phyloP scores from a whole-genome alignment of 164 flowering plant genomes.

The Stephania cephalantha region DNA sequence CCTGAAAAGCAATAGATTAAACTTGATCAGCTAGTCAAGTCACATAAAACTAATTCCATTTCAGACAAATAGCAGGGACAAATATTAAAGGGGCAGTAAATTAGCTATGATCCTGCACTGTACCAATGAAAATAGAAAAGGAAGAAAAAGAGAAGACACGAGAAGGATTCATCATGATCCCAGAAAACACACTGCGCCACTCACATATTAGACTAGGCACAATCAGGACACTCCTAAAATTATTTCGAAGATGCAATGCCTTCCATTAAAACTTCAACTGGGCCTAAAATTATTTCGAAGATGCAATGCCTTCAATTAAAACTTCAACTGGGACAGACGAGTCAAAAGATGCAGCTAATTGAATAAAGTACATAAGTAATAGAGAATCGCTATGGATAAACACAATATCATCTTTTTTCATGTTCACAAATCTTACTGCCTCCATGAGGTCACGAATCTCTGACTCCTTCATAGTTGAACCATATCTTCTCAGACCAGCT shows the following conservation, averaged over 20 bases:
- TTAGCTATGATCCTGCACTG: neutral
- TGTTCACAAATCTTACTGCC: conserved; percentile 46
- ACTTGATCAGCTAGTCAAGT: conserved; percentile 5
- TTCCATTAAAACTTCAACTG: neutral
- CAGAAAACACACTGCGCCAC: neutral
- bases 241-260: no score
- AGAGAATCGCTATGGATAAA: neutral
- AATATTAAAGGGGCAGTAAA: neutral
- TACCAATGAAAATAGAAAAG: neutral
- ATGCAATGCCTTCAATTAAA: neutral
- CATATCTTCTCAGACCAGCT: conserved; percentile 90
- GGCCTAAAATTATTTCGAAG: neutral
- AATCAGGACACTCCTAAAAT: neutral
- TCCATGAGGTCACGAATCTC: conserved; percentile 97
- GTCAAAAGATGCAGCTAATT: neutral
- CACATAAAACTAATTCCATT: neutral
- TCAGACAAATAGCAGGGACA: neutral
- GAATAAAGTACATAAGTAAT: no score
- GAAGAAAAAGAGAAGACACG: neutral
- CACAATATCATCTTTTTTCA: neutral
- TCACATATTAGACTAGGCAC: neutral
- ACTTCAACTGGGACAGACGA: neutral
- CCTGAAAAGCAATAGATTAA: conserved; percentile 38
- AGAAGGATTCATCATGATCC: neutral
- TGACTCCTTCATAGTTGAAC: conserved; percentile 85